A percentile compares a stretch with the other conserved stretches of the same genome.
phyloP scores from a whole-genome alignment of 441 rosid species.

The Metrosideros polymorpha region DNA sequence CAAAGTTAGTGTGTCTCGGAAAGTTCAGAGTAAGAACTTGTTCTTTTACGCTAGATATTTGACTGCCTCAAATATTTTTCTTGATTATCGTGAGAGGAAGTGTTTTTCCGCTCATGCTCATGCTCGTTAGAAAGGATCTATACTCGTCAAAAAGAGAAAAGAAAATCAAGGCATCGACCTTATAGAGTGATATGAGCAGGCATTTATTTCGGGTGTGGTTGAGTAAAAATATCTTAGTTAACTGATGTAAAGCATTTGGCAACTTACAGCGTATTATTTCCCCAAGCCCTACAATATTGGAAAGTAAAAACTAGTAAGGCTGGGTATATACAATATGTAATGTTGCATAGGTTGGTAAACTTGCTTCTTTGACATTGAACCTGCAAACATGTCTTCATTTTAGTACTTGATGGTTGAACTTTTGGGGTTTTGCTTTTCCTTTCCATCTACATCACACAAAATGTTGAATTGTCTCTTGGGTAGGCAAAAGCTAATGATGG shows the following conservation, averaged over 20 bases:
- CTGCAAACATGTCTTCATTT: neutral
- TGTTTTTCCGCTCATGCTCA: neutral
- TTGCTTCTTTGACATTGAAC: neutral
- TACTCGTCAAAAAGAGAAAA: neutral
- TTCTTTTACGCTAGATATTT: neutral
- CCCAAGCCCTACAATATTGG: neutral
- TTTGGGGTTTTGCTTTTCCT: neutral
- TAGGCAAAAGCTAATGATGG: conserved; percentile 98
- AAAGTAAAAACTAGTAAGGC: neutral
- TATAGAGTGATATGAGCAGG: neutral
- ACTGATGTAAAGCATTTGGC: neutral
- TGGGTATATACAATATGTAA: neutral
- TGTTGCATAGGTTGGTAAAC: neutral
- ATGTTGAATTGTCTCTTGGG: conserved; percentile 6
- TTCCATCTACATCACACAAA: neutral
- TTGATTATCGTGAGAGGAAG: neutral
- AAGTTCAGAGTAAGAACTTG: neutral
- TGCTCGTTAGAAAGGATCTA: neutral
- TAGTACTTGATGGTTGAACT: neutral
- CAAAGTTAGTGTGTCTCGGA: neutral
- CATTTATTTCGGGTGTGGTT: neutral
- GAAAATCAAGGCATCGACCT: neutral
- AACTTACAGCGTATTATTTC: neutral
- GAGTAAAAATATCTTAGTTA: neutral
- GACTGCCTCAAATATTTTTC: neutral